Percentiles rank a stretch among this genome's conserved stretches.
These are phyloP conservation scores for Calocybe indica DNA, from an alignment of 768 basidiomycete species.

Conservation along the genomic window DNA sequence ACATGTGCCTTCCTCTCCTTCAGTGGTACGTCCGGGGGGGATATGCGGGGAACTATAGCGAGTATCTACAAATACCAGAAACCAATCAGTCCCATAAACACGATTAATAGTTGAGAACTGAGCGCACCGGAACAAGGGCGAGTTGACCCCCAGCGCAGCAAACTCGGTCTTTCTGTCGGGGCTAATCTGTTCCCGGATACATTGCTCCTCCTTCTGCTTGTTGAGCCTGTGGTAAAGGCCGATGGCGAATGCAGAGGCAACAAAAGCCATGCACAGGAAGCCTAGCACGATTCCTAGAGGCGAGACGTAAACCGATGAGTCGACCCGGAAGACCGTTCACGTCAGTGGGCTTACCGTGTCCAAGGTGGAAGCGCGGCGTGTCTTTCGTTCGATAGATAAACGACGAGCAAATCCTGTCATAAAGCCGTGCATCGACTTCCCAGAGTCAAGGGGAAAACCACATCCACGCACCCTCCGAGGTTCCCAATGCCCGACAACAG, in stretches of 20 bases:
- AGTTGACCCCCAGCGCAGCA: constrained; percentile 33
- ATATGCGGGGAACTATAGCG: too few relatives aligned
- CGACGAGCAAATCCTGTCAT: constrained; percentile 24
- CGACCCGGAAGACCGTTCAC: not conserved
- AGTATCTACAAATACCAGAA: too few relatives aligned
- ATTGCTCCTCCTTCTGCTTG: constrained; percentile 31
- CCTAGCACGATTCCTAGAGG: constrained; percentile 6
- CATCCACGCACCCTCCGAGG: constrained; percentile 25
- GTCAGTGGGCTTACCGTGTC: constrained; percentile 14
- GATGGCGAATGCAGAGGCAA: constrained; percentile 28
- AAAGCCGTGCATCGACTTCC: not conserved
- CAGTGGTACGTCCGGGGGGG: too few relatives aligned
- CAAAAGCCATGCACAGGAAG: constrained; percentile 24
- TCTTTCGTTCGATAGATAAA: constrained; percentile 24
- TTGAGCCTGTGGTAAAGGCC: constrained; percentile 34
- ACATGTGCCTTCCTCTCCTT: too few relatives aligned
- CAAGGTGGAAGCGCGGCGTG: constrained; percentile 19
- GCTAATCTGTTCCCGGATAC: constrained; percentile 27
- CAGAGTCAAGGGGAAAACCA: not conserved
- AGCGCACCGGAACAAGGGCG: constrained; percentile 37
- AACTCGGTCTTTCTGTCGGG: constrained; percentile 26
- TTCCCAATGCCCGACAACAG: constrained; percentile 42
- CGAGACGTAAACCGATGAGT: not conserved
- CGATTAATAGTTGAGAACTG: too few relatives aligned
- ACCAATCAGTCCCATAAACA: too few relatives aligned